Evolutionary conservation across 129 eudicot species (phyloP).

Genomic region (Lactuca saligna): DNA sequence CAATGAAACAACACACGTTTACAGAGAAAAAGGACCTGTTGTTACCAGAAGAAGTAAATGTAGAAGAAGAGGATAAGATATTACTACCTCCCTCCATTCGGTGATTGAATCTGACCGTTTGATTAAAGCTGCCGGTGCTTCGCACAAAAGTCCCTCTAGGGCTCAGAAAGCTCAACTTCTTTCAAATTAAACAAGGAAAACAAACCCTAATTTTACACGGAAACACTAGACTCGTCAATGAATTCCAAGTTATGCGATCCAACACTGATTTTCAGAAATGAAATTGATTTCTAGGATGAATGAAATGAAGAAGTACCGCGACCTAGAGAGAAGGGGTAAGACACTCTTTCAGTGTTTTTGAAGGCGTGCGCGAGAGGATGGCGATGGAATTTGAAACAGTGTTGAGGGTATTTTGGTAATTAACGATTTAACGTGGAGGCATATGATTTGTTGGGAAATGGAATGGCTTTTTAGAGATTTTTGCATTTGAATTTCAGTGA

Average conservation of each 20-base stretch:
- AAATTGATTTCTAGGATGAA: slow-evolving; percentile 5
- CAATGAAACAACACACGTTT: neutral
- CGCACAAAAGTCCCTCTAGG: slow-evolving; percentile 21
- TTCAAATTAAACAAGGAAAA: slow-evolving; percentile 23
- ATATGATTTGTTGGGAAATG: slow-evolving; percentile 15
- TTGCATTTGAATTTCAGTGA: neutral
- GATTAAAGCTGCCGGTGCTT: slow-evolving; percentile 41
- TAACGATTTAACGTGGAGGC: slow-evolving; percentile 5
- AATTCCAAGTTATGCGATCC: neutral
- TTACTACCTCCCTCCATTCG: slow-evolving; percentile 96
- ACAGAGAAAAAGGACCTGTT: slow-evolving; percentile 38
- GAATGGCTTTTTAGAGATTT: neutral
- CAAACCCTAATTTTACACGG: slow-evolving; percentile 19
- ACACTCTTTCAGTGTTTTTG: slow-evolving; percentile 4
- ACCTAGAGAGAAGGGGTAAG: slow-evolving; percentile 21
- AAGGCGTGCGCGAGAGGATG: slow-evolving; percentile 23
- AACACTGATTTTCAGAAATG: neutral
- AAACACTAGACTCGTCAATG: neutral
- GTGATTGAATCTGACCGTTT: slow-evolving; percentile 49
- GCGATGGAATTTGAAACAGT: slow-evolving; percentile 17
- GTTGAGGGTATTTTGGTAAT: slow-evolving; percentile 24
- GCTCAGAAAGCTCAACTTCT: slow-evolving; percentile 9
- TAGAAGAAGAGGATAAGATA: slow-evolving; percentile 33
- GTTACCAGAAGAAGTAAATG: slow-evolving; percentile 67
- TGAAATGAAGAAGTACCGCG: slow-evolving; percentile 8